Percentiles rank a stretch among this genome's conserved stretches.
Evolutionary conservation across 495 filamentous ascomycete species (phyloP).

Genomic region (Lophiostoma macrostomum): DNA sequence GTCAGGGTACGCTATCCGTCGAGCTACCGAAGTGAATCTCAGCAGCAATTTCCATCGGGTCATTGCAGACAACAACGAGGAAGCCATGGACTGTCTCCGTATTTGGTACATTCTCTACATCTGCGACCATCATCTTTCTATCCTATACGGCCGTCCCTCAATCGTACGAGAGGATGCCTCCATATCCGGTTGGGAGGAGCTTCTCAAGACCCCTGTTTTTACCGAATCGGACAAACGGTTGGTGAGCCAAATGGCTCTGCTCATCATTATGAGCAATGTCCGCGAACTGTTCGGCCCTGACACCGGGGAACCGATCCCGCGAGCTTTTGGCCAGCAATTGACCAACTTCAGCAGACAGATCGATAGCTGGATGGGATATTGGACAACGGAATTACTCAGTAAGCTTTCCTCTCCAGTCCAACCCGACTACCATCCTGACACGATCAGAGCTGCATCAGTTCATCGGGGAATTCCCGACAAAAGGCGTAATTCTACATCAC

Average conservation of each 20-base stretch:
- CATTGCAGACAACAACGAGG: conserved; percentile 44
- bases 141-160: conserved; percentile 54
- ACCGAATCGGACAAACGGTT: conserved; percentile 43
- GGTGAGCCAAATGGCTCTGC: conserved; percentile 42
- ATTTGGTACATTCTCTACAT: conserved; percentile 53
- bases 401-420: conserved; percentile 2
- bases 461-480: conserved; percentile 52
- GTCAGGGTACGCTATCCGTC: conserved; percentile 56
- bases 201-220: conserved; percentile 37
- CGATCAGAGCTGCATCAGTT: conserved; percentile 27
- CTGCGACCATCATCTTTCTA: conserved; percentile 56
- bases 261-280: conserved; percentile 44
- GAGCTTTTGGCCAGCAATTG: conserved; percentile 42
- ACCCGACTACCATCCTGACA: neutral
- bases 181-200: conserved; percentile 40
- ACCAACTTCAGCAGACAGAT: conserved; percentile 45
- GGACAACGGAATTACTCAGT: conserved; percentile 32
- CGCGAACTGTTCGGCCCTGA: conserved; percentile 44
- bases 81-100: conserved; percentile 42
- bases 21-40: conserved; percentile 52
- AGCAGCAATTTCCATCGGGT: conserved; percentile 52
- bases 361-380: conserved; percentile 45
- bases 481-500: conserved; percentile 53
- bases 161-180: conserved; percentile 47
- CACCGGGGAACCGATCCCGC: conserved; percentile 39